Base-by-base conservation (phyloP, 106 monocot species). In the Dioscorea alata region DNA sequence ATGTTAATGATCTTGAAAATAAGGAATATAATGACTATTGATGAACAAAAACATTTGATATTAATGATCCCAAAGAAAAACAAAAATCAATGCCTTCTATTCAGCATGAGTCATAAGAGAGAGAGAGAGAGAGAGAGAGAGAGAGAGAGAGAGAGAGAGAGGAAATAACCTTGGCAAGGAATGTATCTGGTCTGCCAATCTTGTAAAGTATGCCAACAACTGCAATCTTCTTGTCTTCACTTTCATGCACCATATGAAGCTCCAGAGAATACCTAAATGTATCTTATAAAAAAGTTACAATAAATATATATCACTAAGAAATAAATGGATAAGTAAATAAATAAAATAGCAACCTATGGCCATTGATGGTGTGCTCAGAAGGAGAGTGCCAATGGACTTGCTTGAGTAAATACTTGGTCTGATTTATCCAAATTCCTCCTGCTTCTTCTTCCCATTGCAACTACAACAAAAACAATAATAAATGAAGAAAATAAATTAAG, bases 191-290 rank as follows among this genome's bases (percentile, higher is more conserved):
- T 15, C 72, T 68, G 34, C 95, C 91, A 12, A 70, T 25, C 14
- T 58, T 73, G 83, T 96, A 91, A 63, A 96, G 42, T 57, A 91
- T 81, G 13, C 81, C 88, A 8, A 91, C 75, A 4, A 88, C 88
- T 0, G 88, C 83, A 2, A 78, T 73, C 69, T 81, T 69, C 34
- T 74, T 59, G 33, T 87, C 75, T 16, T 76, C 67, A 23, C 74
- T 77, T 72, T 59, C 57, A 54, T 96, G 95, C 23, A 96, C 80
- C 85, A 96, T 78, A 70, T 96, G 95, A 74, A 91, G 19, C 75
- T 96, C 95, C 75, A 91, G 1, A 6, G 32, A 17, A 48, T 78
- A 88, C 24, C 92, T 92, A 66, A 4, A 51, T 28, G 1, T 28
- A 28, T 28, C 28, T 1, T 28, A 28, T 28, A 1, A 28, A 28